phyloP scores from a whole-genome alignment of 2,329 filamentous ascomycete genomes.

The Mariannaea elegans region DNA sequence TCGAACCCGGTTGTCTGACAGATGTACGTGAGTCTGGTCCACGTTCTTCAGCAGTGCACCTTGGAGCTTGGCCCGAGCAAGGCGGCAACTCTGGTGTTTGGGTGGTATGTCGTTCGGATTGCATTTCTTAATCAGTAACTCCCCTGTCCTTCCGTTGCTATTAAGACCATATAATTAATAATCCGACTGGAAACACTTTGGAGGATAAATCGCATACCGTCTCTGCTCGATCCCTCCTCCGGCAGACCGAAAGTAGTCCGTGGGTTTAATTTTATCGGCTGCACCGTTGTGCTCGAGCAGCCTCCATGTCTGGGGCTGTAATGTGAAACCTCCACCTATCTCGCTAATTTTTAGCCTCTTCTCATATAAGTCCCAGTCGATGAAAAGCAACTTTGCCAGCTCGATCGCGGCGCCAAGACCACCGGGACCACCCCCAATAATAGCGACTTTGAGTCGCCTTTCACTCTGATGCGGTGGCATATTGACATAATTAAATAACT shows the following conservation, averaged over 20 bases:
- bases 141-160: not conserved
- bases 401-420: conserved; percentile 9
- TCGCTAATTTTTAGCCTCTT: conserved; percentile 10
- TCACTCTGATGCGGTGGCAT: too few relatives aligned
- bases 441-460: conserved; percentile 11
- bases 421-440: conserved; percentile 10
- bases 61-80: conserved; percentile 52
- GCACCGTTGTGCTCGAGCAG: conserved; percentile 1
- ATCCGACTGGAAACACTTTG: too few relatives aligned
- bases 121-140: not conserved
- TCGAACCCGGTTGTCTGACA: conserved; percentile 46
- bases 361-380: conserved; percentile 14
- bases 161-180: too few relatives aligned
- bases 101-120: conserved; percentile 15
- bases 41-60: conserved; percentile 55
- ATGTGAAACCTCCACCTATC: not conserved
- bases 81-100: conserved; percentile 34
- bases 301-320: conserved; percentile 11
- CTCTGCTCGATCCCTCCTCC: conserved; percentile 26
- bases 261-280: conserved; percentile 26
- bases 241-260: conserved; percentile 25
- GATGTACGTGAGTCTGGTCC: conserved; percentile 49
- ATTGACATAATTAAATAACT: too few relatives aligned
- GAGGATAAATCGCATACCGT: conserved; percentile 10
- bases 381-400: not conserved